phyloP scores from a whole-genome alignment of 805 yeast genomes.

The Candida sphagnicola region DNA sequence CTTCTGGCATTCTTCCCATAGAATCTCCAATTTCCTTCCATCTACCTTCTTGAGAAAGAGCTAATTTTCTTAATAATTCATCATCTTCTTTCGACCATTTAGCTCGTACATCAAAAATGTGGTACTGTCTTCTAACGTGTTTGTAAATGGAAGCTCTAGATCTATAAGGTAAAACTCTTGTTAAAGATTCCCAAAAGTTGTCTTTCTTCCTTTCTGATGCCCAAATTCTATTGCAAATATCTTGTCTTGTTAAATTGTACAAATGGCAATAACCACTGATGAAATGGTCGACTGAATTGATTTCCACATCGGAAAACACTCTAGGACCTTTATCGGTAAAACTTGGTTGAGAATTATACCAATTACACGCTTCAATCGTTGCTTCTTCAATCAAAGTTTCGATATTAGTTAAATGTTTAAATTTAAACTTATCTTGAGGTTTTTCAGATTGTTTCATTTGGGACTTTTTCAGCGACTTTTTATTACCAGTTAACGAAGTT shows the following conservation, averaged over 20 bases:
- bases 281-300: slow-evolving; percentile 66
- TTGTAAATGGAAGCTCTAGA: slow-evolving; percentile 88
- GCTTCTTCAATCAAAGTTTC: slow-evolving; percentile 35
- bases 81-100: slow-evolving; percentile 89
- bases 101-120: slow-evolving; percentile 82
- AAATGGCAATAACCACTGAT: slow-evolving; percentile 64
- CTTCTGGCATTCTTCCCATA: slow-evolving; percentile 95
- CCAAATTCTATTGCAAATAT: slow-evolving; percentile 86
- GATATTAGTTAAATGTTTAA: slow-evolving; percentile 22
- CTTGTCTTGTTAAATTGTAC: slow-evolving; percentile 58
- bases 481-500: slow-evolving; percentile 4
- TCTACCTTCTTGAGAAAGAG: slow-evolving; percentile 67
- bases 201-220: slow-evolving; percentile 79
- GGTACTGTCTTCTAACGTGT: slow-evolving; percentile 87
- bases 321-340: slow-evolving; percentile 29
- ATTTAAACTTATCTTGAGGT: slow-evolving; percentile 12
- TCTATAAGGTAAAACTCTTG: slow-evolving; percentile 76
- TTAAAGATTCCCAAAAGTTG: slow-evolving; percentile 82
- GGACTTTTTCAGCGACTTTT: not conserved
- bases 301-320: slow-evolving; percentile 61
- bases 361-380: slow-evolving; percentile 26
- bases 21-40: slow-evolving; percentile 83
- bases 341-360: slow-evolving; percentile 30
- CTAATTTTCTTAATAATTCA: slow-evolving; percentile 55
- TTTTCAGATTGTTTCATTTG: not conserved